A percentile compares a stretch with the other conserved stretches of the same genome.
Evolutionary conservation across 352 stramenopile species (phyloP).

Genomic region (Globisporangium sylvaticum): DNA sequence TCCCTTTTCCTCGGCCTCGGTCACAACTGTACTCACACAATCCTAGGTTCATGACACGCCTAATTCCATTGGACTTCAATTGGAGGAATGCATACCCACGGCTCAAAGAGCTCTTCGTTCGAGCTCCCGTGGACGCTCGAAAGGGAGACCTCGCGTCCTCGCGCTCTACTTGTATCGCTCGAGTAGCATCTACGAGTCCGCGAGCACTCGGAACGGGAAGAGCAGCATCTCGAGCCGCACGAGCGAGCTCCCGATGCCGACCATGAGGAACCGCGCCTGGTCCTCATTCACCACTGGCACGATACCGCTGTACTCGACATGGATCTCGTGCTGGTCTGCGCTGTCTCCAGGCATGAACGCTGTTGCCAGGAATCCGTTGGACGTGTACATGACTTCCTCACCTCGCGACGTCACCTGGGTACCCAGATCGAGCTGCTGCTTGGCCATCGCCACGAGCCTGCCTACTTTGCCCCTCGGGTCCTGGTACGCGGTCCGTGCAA

Average conservation of each 20-base stretch:
- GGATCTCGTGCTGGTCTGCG: neutral
- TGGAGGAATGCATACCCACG: neutral
- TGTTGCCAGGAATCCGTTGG: neutral
- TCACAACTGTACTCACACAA: no score
- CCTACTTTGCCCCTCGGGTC: neutral
- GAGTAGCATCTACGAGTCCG: neutral
- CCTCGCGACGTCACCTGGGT: neutral
- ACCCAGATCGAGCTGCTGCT: neutral
- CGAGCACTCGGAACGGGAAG: neutral
- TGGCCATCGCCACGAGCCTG: neutral
- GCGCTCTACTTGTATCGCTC: neutral
- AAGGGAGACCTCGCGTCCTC: neutral
- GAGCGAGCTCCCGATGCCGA: neutral
- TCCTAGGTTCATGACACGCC: neutral
- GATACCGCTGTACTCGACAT: constrained; percentile 1
- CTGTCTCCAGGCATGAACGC: constrained; percentile 1
- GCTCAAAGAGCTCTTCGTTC: neutral
- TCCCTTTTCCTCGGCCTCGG: no score
- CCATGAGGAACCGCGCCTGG: constrained; percentile 1
- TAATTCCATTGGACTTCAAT: neutral
- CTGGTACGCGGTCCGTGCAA: neutral
- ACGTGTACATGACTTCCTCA: neutral
- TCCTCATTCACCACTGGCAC: neutral
- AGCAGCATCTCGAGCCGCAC: constrained; percentile 3
- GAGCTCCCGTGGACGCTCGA: no score